Conservation (phyloP, 352 stramenopile species). For the Phytopythium boreale region DNA sequence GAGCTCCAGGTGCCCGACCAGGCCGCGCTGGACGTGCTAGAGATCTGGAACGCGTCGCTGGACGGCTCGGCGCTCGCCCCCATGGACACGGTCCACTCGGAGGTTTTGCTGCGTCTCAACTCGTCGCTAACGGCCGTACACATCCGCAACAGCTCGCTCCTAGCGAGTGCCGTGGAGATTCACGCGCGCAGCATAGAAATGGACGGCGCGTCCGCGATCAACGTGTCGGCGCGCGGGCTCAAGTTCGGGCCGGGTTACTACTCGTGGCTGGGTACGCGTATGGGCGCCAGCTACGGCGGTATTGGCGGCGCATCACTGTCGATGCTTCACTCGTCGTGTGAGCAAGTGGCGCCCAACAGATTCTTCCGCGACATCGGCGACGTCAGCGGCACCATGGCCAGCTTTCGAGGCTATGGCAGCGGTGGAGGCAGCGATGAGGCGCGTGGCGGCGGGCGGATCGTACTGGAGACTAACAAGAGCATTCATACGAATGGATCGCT, state of each 20-base stretch:
- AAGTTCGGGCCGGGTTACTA: slow-evolving; percentile 85
- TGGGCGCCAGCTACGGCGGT: slow-evolving; percentile 73
- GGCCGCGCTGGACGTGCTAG: slow-evolving; percentile 26
- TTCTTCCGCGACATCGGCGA: slow-evolving; percentile 72
- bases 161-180: slow-evolving; percentile 63
- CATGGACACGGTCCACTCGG: slow-evolving; percentile 36
- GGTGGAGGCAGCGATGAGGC: slow-evolving; percentile 58
- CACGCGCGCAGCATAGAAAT: slow-evolving; percentile 36
- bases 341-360: slow-evolving; percentile 46
- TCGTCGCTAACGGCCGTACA: slow-evolving; percentile 19
- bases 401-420: slow-evolving; percentile 84
- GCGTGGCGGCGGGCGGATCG: slow-evolving; percentile 64
- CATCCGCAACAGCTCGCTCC: slow-evolving; percentile 49
- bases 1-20: slow-evolving; percentile 33
- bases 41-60: slow-evolving; percentile 42
- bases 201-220: slow-evolving; percentile 40
- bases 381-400: slow-evolving; percentile 37
- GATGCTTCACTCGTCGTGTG: slow-evolving; percentile 31
- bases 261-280: slow-evolving; percentile 46
- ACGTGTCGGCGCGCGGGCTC: slow-evolving; percentile 58
- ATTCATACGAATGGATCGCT: slow-evolving; percentile 64
- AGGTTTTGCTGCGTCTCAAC: slow-evolving; percentile 51
- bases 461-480: slow-evolving; percentile 28
- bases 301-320: slow-evolving; percentile 70
- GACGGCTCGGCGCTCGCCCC: slow-evolving; percentile 41